Base-by-base conservation (phyloP, 1,284 basidiomycete species). In the Trametes versicolor region DNA sequence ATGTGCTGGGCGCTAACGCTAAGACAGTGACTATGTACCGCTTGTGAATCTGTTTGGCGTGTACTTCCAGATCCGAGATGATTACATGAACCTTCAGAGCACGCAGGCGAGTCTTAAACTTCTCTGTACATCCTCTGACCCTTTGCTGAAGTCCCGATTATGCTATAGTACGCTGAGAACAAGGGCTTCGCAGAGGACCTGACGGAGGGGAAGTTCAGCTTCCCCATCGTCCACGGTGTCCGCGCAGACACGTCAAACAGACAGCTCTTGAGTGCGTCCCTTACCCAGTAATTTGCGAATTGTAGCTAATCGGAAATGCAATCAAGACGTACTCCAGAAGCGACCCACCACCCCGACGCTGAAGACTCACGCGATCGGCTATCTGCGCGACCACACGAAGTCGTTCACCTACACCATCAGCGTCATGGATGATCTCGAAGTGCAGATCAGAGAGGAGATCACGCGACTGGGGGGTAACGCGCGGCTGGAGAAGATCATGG, bases 171-270 rank as follows among this genome's bases (percentile, higher is more conserved):
- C 73, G 85, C 91, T 2, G 84, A 88, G 39, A 96, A 97, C 80
- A 99, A 99, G 79, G 96, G 96, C 6, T 98, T 94, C 74, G 94
- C 93, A 7, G 97, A 99, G 79, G 97, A 98, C 73, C 82, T 99
- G 9, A 94, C 95, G 0, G 97, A 99, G 78, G 97, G 97, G 1
- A 98, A 99, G 77, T 98, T 99, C 78, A 95, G 93, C 19, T 99
- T 98, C 76, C 96, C 96, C 0, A 86, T 98, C 62, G 92, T 99
- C 0, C 97, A 98, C 73, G 89, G 92, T 15, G 90, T 98, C 34
- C 86, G 93, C 36, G 86, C 92, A 13, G 89, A 97, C 73, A 80
- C 78, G 13, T 82, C 83, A 0, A 95, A 94, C 72, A 85, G 89
- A 10, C 89, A 93, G 77, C 83, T 98, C 37, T 79, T 97, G 53